Conservation (phyloP, 2,329 filamentous ascomycete species). For the Mycocentrospora acerina region DNA sequence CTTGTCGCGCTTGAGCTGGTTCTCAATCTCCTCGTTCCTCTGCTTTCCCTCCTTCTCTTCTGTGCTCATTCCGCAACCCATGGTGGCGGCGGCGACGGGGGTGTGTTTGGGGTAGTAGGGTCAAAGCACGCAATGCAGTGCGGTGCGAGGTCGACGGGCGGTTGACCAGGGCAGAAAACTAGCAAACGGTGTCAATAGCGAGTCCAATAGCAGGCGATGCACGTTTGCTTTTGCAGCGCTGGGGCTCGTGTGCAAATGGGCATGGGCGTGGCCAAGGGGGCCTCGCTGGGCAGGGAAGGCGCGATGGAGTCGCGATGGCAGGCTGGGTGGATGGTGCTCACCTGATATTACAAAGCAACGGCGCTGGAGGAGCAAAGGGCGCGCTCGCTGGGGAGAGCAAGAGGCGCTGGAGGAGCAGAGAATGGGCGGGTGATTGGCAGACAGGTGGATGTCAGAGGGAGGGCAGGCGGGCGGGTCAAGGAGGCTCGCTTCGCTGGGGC, state of each 20-base stretch:
- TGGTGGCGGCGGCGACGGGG: conserved; percentile 56
- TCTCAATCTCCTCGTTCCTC: conserved; percentile 99
- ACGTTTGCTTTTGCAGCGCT: too few species aligned
- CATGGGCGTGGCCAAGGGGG: conserved; percentile 3
- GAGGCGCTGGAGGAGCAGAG: conserved; percentile 3
- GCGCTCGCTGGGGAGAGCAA: conserved; percentile 2
- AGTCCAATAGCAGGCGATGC: too few species aligned
- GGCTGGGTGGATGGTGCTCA: conserved; percentile 22
- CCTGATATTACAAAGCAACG: conserved; percentile 27
- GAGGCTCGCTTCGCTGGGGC: conserved; percentile 32
- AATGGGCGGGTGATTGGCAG: conserved; percentile 6
- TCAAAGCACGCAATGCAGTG: conserved; percentile 23
- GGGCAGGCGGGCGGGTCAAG: conserved; percentile 31
- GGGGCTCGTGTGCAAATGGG: neutral
- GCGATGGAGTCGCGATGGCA: conserved; percentile 11
- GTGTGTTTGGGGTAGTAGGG: conserved; percentile 29
- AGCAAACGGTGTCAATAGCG: conserved; percentile 10
- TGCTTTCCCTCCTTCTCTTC: conserved; percentile 99
- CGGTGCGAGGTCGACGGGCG: conserved; percentile 35
- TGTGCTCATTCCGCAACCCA: conserved; percentile 99
- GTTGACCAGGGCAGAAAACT: conserved; percentile 40
- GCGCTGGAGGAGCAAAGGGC: conserved; percentile 7
- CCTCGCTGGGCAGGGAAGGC: conserved; percentile 11
- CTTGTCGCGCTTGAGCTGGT: conserved; percentile 97
- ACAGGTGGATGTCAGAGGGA: conserved; percentile 19